Conservation (phyloP, 176 grass and related monocot genomes). For the Juncus inflexus region DNA sequence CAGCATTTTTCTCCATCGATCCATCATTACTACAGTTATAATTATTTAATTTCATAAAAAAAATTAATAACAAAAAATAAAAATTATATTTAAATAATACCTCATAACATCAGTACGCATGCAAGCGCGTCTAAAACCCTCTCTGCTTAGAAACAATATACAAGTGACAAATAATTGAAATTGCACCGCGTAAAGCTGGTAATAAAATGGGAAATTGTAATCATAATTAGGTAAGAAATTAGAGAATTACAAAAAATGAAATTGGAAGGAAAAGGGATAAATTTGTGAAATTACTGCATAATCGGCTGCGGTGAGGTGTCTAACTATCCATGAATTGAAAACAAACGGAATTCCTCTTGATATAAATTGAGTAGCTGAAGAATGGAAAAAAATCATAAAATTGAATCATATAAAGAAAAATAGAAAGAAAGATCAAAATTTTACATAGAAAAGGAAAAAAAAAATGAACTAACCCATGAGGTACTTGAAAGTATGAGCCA, state of each 20-base stretch:
- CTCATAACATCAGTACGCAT: conserved; percentile 66
- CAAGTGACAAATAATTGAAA: conserved; percentile 92
- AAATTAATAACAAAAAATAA: conserved; percentile 4
- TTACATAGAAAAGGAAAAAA: neutral
- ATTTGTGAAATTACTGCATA: conserved; percentile 44
- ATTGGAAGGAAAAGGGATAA: conserved; percentile 8
- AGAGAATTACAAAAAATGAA: conserved; percentile 3
- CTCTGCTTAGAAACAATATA: conserved; percentile 88
- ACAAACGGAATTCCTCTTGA: conserved; percentile 81
- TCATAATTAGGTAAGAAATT: conserved; percentile 9
- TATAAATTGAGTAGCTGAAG: conserved; percentile 82
- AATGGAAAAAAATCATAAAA: neutral
- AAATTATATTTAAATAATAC: conserved; percentile 41
- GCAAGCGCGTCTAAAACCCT: conserved; percentile 95
- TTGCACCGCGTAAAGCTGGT: conserved; percentile 78
- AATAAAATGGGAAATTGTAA: conserved; percentile 6
- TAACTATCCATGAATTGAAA: conserved; percentile 92
- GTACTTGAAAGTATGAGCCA: conserved; percentile 82
- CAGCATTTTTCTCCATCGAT: conserved; percentile 52
- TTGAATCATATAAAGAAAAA: conserved; percentile 8
- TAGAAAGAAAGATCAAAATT: neutral
- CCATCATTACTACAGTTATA: conserved; percentile 55
- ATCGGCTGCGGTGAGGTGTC: conserved; percentile 64
- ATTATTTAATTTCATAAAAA: conserved; percentile 13
- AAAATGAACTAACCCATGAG: conserved; percentile 50